Evolutionary conservation across 257 asterid genomes (phyloP).

Genomic region (Apocynum venetum): DNA sequence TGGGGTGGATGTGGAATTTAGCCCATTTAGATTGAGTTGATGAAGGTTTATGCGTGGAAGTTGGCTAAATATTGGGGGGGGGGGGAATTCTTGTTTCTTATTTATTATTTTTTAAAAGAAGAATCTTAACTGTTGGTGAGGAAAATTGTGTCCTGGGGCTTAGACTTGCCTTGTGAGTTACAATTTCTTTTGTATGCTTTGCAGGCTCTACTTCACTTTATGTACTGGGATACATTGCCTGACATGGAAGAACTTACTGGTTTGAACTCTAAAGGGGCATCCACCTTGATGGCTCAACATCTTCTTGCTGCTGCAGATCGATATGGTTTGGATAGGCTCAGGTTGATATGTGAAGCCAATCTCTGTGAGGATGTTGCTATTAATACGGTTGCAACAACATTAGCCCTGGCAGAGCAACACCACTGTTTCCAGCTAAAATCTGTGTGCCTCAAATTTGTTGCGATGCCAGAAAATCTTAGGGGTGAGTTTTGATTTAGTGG

Average conservation of each 20-base stretch:
- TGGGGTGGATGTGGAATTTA: background rate
- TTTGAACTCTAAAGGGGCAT: conserved; percentile 73
- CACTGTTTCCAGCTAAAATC: conserved; percentile 89
- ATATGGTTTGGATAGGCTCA: conserved; percentile 83
- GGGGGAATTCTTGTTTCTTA: background rate
- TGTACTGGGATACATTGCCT: conserved; percentile 79
- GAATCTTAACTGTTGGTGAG: background rate
- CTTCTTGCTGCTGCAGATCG: conserved; percentile 95
- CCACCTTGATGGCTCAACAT: conserved; percentile 94
- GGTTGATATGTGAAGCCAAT: conserved; percentile 81
- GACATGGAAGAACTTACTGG: conserved; percentile 93
- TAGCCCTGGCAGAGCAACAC: conserved; percentile 96
- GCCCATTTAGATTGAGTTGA: background rate
- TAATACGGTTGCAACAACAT: conserved; percentile 92
- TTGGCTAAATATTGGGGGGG: background rate
- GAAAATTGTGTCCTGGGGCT: background rate
- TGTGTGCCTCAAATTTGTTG: conserved; percentile 79
- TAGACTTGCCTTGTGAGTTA: background rate
- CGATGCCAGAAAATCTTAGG: conserved; percentile 79
- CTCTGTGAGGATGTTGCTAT: conserved; percentile 82
- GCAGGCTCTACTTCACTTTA: conserved; percentile 83
- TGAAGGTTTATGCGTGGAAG: background rate
- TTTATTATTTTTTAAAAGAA: too few relatives aligned
- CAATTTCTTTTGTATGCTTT: background rate
- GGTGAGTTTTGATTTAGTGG: conserved; percentile 29